Conservation (phyloP, 345 rosid genomes). For the Gossypium arboreum region DNA sequence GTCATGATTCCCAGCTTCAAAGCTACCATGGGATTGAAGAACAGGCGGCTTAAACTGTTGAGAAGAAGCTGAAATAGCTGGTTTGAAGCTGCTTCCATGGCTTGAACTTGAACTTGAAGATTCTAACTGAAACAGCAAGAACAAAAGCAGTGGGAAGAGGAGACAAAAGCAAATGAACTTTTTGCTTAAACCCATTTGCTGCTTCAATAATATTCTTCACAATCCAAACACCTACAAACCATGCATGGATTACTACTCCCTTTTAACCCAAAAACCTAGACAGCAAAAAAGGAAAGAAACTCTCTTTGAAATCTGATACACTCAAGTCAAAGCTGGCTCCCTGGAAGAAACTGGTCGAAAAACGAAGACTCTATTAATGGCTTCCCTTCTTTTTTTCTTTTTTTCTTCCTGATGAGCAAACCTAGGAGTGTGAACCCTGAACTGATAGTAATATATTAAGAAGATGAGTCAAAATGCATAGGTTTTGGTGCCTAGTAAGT, state of each 20-base stretch:
- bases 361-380: background rate
- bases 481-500: slow-evolving; percentile 11
- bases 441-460: background rate
- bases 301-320: slow-evolving; percentile 6
- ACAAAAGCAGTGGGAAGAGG: background rate
- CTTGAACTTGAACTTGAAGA: background rate
- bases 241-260: slow-evolving; percentile 8
- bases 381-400: background rate
- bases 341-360: background rate
- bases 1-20: background rate
- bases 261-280: background rate
- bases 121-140: background rate
- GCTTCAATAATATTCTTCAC: slow-evolving; percentile 1
- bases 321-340: background rate
- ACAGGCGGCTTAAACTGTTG: background rate
- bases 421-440: slow-evolving; percentile 18
- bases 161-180: background rate
- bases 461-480: slow-evolving; percentile 15
- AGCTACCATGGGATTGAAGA: background rate
- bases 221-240: slow-evolving; percentile 1
- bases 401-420: background rate
- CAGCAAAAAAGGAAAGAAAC: background rate
- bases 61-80: slow-evolving; percentile 8
- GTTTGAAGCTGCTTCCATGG: slow-evolving; percentile 19
- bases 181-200: slow-evolving; percentile 15